Percentiles rank a stretch among this genome's conserved stretches.
Evolutionary conservation across 1,284 basidiomycete genomes (phyloP).

Genomic region (Ceratobasidium sp.): DNA sequence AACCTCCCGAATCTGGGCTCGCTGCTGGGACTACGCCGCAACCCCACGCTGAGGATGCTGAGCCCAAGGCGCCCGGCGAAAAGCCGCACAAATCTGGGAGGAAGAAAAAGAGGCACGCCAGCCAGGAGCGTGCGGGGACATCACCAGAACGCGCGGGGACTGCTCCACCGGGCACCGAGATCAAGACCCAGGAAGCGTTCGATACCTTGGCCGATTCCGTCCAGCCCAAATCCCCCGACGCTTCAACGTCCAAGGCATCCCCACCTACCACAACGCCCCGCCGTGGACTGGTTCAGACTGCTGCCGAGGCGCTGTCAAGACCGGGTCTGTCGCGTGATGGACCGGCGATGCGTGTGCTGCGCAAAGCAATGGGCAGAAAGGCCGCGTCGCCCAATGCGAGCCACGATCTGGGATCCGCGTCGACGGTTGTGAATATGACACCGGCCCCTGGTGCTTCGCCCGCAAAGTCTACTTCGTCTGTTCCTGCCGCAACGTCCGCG

Average conservation of each 20-base stretch:
- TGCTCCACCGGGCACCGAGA: slow-evolving; percentile 37
- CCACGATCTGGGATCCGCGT: slow-evolving; percentile 34
- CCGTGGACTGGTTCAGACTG: slow-evolving; percentile 27
- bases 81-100: slow-evolving; percentile 38
- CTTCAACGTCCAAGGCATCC: background rate
- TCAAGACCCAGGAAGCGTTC: slow-evolving; percentile 20
- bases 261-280: slow-evolving; percentile 23
- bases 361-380: slow-evolving; percentile 36
- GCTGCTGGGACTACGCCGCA: slow-evolving; percentile 7
- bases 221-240: slow-evolving; percentile 23
- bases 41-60: background rate
- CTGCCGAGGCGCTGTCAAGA: slow-evolving; percentile 18
- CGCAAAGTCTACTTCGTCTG: slow-evolving; percentile 29
- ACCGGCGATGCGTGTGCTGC: slow-evolving; percentile 38
- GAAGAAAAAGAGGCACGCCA: slow-evolving; percentile 28
- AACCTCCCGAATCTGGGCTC: background rate
- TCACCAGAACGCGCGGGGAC: slow-evolving; percentile 37
- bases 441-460: slow-evolving; percentile 17
- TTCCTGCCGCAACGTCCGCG: background rate
- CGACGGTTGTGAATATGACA: slow-evolving; percentile 41
- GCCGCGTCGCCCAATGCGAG: slow-evolving; percentile 27
- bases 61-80: slow-evolving; percentile 17
- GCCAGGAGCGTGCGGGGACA: background rate
- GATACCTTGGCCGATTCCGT: slow-evolving; percentile 31
- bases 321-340: slow-evolving; percentile 23